Base-by-base conservation (phyloP, 805 yeast species). In the Debaryomyces hansenii region DNA sequence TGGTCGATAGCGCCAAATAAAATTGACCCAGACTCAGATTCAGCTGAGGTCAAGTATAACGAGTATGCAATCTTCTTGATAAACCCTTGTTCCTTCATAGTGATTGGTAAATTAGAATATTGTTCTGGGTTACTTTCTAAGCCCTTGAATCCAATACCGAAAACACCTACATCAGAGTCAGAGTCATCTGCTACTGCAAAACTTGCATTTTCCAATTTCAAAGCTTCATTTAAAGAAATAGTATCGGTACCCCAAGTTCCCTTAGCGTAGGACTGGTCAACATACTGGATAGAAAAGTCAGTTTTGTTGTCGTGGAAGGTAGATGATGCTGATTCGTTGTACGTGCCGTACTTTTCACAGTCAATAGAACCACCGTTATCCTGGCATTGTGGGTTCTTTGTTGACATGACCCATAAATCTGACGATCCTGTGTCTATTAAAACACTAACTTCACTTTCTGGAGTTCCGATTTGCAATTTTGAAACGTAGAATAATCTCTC, bases 41-140 rank as follows among this genome's bases (percentile, higher is more conserved):
- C 56, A 3, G 48, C 42, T 1, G 54, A 39, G 41, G 59, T 53
- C 58, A 72, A 64, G 54, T 62, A 70, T 45, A 72, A 61, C n/a
- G 74, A 68, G 55, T 71, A 72, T 27, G 69, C 68, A 37, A 52
- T 52, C 48, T 63, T 67, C 32, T 66, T 52, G 52, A 69, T 70
- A 42, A 52, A 46, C 5, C 77, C 77, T 42, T 60, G 59, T 2
- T 55, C 46, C 47, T 63, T 63, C 57, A 72, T 59, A 15, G 58
- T 55, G 27, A 51, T 48, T 4, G 77, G 77, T 24, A 70, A 51
- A 48, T 70, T 72, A 43, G 56, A 53, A 50, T 72, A 72, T 31
- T 31, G 34, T 7, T 24, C 24, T 7, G 39, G 32, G 1, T 91
- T 84, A 4, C 80, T 71, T 63, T 90, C 96, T 44, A 87, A 72